Evolutionary conservation across 2,329 filamentous ascomycete genomes (phyloP).

Genomic region (Fusarium praegraminearum): DNA sequence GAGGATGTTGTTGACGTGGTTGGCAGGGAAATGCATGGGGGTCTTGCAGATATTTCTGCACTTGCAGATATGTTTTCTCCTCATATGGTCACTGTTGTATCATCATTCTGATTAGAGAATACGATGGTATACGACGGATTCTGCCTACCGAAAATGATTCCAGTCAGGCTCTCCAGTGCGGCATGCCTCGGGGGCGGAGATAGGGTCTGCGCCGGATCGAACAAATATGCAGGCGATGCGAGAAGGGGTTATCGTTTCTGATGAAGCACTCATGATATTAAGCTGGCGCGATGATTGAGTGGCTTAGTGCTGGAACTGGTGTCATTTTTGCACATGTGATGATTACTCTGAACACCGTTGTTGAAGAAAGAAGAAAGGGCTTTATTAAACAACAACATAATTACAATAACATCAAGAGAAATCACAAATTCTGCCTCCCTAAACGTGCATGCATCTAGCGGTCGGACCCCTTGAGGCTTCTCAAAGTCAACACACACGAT

Average conservation of each 20-base stretch:
- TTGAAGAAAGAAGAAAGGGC: fast-evolving
- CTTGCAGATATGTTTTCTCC: background rate
- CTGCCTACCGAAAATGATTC: background rate
- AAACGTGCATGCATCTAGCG: background rate
- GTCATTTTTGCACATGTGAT: background rate
- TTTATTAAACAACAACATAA: background rate
- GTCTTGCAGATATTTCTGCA: background rate
- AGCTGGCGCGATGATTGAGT: fast-evolving
- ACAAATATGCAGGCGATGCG: background rate
- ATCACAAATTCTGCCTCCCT: background rate
- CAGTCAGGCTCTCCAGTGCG: background rate
- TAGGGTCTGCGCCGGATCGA: fast-evolving
- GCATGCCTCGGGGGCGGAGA: fast-evolving
- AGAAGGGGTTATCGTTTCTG: background rate
- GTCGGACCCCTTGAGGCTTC: background rate
- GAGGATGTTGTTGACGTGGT: background rate
- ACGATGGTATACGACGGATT: fast-evolving
- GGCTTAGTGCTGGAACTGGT: fast-evolving
- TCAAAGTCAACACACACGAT: background rate
- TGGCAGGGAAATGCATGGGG: background rate
- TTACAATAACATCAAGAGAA: background rate
- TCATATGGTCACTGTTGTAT: background rate
- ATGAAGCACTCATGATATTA: background rate
- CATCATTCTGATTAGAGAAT: background rate
- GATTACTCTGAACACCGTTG: background rate